Evolutionary conservation across 2,329 filamentous ascomycete species (phyloP).

Genomic region (Arthrobotrys entomopaga): DNA sequence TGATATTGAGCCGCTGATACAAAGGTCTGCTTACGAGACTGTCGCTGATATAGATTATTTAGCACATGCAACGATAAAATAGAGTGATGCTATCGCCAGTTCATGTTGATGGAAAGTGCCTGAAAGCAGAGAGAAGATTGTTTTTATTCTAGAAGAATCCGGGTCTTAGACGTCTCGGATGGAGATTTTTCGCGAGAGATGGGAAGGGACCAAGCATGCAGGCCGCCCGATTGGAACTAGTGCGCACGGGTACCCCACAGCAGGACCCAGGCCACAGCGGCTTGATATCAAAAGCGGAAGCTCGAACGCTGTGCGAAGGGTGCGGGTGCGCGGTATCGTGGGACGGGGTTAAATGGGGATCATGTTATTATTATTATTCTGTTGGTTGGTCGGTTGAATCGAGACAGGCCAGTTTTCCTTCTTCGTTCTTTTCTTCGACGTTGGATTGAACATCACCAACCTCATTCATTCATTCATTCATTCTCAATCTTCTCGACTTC

Average conservation of each 20-base stretch:
- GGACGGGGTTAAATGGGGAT: no score
- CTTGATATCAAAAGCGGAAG: constrained; percentile 21
- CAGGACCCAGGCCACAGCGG: constrained; percentile 1
- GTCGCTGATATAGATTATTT: neutral
- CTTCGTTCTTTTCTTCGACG: neutral
- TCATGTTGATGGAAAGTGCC: no score
- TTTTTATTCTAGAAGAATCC: no score
- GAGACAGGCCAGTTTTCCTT: neutral
- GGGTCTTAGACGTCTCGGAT: constrained; percentile 25
- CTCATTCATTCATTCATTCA: neutral
- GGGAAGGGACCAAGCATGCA: constrained; percentile 20
- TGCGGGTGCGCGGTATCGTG: no score
- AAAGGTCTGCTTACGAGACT: no score
- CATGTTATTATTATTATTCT: neutral
- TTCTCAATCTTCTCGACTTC: neutral
- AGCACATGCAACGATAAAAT: no score
- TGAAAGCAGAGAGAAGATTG: no score
- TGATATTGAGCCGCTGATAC: neutral
- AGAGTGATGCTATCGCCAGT: no score
- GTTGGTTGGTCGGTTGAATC: constrained; percentile 3
- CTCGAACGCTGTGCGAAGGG: constrained; percentile 12
- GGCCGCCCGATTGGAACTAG: constrained; percentile 30
- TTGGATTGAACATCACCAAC: neutral
- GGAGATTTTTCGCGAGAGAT: constrained; percentile 49
- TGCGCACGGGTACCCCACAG: constrained; percentile 29